phyloP scores from a whole-genome alignment of 2,329 filamentous ascomycete species.

The Colletotrichum brevisporum region DNA sequence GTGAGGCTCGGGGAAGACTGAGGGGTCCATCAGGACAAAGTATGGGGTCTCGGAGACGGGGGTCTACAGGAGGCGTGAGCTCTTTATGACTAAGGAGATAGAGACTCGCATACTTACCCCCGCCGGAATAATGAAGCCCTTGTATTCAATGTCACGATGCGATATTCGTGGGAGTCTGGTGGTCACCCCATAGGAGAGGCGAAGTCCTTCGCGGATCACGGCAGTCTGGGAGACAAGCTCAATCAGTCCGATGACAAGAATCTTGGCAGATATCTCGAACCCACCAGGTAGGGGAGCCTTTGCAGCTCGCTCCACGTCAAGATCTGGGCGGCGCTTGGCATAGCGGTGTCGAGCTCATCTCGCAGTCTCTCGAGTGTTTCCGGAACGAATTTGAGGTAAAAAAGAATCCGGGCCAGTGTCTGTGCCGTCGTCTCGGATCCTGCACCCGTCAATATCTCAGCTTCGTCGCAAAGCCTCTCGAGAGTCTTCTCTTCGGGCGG shows the following conservation, averaged over 20 bases:
- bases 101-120: constrained; percentile 14
- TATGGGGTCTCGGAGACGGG: constrained; percentile 44
- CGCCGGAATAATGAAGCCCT: constrained; percentile 32
- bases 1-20: constrained; percentile 46
- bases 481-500: too few species aligned
- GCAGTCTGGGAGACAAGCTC: constrained; percentile 11
- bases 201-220: constrained; percentile 32
- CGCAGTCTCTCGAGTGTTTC: constrained; percentile 46
- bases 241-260: not conserved
- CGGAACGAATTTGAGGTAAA: constrained; percentile 46
- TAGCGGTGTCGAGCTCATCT: constrained; percentile 47
- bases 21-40: constrained; percentile 42
- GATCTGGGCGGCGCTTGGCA: constrained; percentile 43
- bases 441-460: constrained; percentile 63
- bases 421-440: constrained; percentile 49
- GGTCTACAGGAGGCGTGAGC: constrained; percentile 25
- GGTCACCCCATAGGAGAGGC: constrained; percentile 39
- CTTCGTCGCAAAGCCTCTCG: too few species aligned
- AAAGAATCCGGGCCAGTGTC: constrained; percentile 53
- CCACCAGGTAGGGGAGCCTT: constrained; percentile 32
- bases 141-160: constrained; percentile 34
- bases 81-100: not conserved
- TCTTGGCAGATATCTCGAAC: constrained; percentile 13
- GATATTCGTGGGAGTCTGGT: constrained; percentile 34
- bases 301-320: constrained; percentile 27